Evolutionary conservation across 2,329 filamentous ascomycete genomes (phyloP), one percentile per base, ranked within the genome.

Genomic region (Colletotrichum simmondsii): DNA sequence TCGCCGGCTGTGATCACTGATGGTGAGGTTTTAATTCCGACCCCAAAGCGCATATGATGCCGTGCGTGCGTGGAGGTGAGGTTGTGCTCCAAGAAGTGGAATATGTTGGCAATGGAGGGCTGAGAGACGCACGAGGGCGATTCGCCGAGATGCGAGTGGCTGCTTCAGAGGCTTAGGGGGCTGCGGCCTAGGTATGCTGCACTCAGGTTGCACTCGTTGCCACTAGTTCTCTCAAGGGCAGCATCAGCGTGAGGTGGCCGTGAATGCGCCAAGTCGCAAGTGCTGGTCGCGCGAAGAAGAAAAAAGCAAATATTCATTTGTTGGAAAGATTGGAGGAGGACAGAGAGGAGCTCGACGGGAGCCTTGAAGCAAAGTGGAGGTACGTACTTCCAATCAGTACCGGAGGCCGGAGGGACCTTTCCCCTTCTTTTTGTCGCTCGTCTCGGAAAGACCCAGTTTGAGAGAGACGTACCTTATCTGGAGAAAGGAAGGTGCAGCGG

Each of bases 301-400:
- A 72, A 72, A 72, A 72, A 72, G 69, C 65, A 72, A 64, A 16
- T 2, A 35, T 54, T 35, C 12, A 59, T 64, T 59, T 60, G 54
- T 5, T 14, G 14, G 22, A 26, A 19, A 53, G 54, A 60, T 71
- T 60, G 24, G 28, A 58, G 32, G 22, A 12, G 35, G 35, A 46
- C 7, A 19, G 19, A n/a, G 8, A 32, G 53, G 19, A 53, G 28
- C 16, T 24, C 10, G 52, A 7, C 19, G 19, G 14, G 52, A 22
- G 63, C 37, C 37, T 42, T 42, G 6, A 42, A 30, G 19, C 30
- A 10, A 14, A 11, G 32, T 12, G 11, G 32, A 12, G 16, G 19
- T 49, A 49, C 42, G 42, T 26, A 24, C 30, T 7, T 42, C 22
- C 62, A 28, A 32, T 22, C 14, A 7, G 26, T 19, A 35, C 28